Evolutionary conservation across 345 rosid species (phyloP), one percentile per base, ranked within the genome.

Genomic region (Pseudoturritis turrita): DNA sequence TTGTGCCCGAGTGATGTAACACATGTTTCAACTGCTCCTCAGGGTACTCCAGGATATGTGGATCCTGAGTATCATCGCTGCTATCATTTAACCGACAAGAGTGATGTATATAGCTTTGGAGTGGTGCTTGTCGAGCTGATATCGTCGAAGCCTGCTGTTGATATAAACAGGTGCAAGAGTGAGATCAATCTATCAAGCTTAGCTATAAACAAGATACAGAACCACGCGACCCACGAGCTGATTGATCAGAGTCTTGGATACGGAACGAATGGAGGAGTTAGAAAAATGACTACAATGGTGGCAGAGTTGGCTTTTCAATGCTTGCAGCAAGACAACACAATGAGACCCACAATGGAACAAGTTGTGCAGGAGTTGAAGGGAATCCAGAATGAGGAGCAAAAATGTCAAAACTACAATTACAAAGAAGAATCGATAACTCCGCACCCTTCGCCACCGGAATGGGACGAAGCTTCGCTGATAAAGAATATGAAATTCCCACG

Each of bases 41-140:
- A 88, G 49, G 94, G 94, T 12, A 86, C 89, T 47, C 88, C 91
- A 0, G 95, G 91, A 39, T 85, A 83, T 35, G 83, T 87, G 31
- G 91, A 89, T 29, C 95, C 91, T 0, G 91, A 89, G 15, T 89
- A 89, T 67, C 78, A 87, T 44, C 83, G 65, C 8, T 82, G 81
- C 66, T 89, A 87, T 79, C 88, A 83, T 67, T 79, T 88, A n/a
- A 88, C 86, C 0, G 82, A 75, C 39, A 86, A 82, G 78, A 89
- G 95, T 35, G 95, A 89, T 31, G 91, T 89, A 0, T 89, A 85
- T 37, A 89, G 95, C 79, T 89, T 89, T 25, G 91, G 88, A 11
- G 95, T 89, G n/a, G 91, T 89, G 9, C 81, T 89, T 21, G 62
- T 75, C 9, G 91, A 89, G 81, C 87, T 89, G 17, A 55, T 85